A percentile compares a stretch with the other conserved stretches of the same genome.
Evolutionary conservation across 441 rosid species (phyloP).

Genomic region (Hura crepitans): DNA sequence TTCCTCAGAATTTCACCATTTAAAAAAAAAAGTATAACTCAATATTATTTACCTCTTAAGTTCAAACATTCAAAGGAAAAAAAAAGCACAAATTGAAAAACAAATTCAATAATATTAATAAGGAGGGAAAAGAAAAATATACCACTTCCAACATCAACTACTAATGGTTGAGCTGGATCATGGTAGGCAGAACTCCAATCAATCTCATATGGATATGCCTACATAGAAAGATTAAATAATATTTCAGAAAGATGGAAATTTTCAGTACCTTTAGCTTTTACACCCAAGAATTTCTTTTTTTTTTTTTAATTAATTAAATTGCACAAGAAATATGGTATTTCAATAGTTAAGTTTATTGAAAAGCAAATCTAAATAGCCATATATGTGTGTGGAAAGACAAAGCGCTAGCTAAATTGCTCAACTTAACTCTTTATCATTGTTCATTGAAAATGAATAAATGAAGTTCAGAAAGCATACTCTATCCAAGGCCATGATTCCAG

Average conservation of each 20-base stretch:
- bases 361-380: not conserved
- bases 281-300: not conserved
- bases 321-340: not conserved
- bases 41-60: not conserved
- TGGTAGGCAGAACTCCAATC: slow-evolving; percentile 48
- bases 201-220: slow-evolving; percentile 58
- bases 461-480: slow-evolving; percentile 40
- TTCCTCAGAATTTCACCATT: not conserved
- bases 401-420: not conserved
- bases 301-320: not conserved
- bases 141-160: slow-evolving; percentile 76
- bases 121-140: slow-evolving; percentile 19
- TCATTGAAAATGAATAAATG: slow-evolving; percentile 9
- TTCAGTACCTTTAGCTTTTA: not conserved
- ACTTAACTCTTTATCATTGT: not conserved
- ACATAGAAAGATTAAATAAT: slow-evolving; percentile 29
- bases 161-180: slow-evolving; percentile 50
- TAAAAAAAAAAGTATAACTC: not conserved
- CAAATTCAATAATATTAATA: not conserved
- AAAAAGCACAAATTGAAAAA: slow-evolving; percentile 5
- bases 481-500: slow-evolving; percentile 60
- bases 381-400: not conserved
- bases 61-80: not conserved
- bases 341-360: slow-evolving; percentile 2
- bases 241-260: slow-evolving; percentile 9